Conservation (phyloP, 352 stramenopile species). For the Chrysophaeum taylorii region DNA sequence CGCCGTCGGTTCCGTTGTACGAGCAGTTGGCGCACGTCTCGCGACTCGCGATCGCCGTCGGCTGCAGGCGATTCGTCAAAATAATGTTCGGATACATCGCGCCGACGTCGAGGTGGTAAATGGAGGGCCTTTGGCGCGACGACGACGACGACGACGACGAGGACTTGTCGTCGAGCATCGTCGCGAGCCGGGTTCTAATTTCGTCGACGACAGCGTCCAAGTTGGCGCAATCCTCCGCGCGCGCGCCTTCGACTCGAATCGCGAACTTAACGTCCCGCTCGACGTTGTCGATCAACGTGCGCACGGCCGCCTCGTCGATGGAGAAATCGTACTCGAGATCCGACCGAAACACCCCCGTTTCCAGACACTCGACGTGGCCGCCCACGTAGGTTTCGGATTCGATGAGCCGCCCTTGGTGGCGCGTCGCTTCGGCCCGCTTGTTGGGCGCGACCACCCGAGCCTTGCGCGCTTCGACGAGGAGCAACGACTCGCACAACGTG, state of each 20-base stretch:
- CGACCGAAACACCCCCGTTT: conserved; percentile 93
- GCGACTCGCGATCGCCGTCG: conserved; percentile 87
- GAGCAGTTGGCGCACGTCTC: conserved; percentile 87
- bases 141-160: too few relatives aligned
- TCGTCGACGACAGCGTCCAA: conserved; percentile 69
- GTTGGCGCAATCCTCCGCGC: conserved; percentile 49
- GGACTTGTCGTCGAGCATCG: conserved; percentile 84
- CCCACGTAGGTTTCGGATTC: conserved; percentile 98
- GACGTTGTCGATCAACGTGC: conserved; percentile 89
- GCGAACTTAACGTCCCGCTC: conserved; percentile 94
- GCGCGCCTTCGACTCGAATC: conserved; percentile 53
- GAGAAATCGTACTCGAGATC: conserved; percentile 94
- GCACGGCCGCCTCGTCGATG: conserved; percentile 78
- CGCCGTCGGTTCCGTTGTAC: conserved; percentile 63
- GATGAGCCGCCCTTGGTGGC: conserved; percentile 86
- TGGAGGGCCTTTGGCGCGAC: conserved; percentile 79
- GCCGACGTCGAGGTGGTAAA: conserved; percentile 98
- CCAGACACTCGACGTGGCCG: conserved; percentile 96
- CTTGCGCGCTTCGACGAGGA: conserved; percentile 95
- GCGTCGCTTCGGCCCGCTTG: conserved; percentile 79
- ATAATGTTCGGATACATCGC: conserved; percentile 99
- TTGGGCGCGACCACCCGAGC: conserved; percentile 96
- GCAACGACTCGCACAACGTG: conserved; percentile 94
- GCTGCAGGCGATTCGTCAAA: conserved; percentile 95
- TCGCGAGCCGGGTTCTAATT: conserved; percentile 83